A percentile compares a stretch with the other conserved stretches of the same genome.
These are phyloP conservation scores for Eremochloa ophiuroides DNA, from an alignment of 176 grass and related monocot species.

Conservation along the genomic window DNA sequence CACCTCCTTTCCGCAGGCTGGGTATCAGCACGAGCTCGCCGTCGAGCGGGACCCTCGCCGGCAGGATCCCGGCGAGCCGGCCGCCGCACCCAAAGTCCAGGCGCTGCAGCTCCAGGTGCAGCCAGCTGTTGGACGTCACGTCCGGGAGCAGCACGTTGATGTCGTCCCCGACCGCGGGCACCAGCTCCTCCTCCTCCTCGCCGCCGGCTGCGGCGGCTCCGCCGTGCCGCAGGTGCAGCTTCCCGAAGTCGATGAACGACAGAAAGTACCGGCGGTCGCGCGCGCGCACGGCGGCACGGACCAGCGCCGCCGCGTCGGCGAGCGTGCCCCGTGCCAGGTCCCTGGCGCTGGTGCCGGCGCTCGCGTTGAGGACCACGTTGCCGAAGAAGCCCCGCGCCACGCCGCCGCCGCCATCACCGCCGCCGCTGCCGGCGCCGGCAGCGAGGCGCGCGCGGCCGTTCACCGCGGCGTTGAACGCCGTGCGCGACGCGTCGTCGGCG, in stretches of 20 bases:
- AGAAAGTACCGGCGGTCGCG: slow-evolving; percentile 31
- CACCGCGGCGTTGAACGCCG: slow-evolving; percentile 34
- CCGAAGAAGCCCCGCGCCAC: slow-evolving; percentile 44
- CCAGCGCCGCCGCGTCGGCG: slow-evolving; percentile 19
- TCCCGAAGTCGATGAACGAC: slow-evolving; percentile 61
- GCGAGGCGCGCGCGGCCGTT: slow-evolving; percentile 37
- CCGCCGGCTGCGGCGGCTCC: too few species aligned
- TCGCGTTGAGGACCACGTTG: slow-evolving; percentile 43
- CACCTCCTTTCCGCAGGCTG: slow-evolving; percentile 20
- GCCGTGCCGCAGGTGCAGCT: not conserved
- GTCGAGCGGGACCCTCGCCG: slow-evolving; percentile 37
- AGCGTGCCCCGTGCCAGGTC: not conserved
- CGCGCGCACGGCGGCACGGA: slow-evolving; percentile 27
- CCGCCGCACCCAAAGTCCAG: slow-evolving; percentile 49
- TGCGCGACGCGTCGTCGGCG: not conserved
- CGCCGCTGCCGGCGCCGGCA: not conserved
- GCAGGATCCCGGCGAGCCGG: slow-evolving; percentile 24
- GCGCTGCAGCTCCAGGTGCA: slow-evolving; percentile 30
- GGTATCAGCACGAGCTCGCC: slow-evolving; percentile 47
- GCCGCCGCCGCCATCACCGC: too few species aligned
- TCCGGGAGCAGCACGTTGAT: slow-evolving; percentile 27
- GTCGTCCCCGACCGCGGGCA: not conserved
- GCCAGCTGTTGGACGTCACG: slow-evolving; percentile 45
- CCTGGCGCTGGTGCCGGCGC: not conserved
- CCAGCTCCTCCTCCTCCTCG: slow-evolving; percentile 31